A percentile compares a stretch with the other conserved stretches of the same genome.
These are phyloP conservation scores for Yarrowia keelungensis DNA, from an alignment of 805 yeast genomes.

Conservation along the genomic window DNA sequence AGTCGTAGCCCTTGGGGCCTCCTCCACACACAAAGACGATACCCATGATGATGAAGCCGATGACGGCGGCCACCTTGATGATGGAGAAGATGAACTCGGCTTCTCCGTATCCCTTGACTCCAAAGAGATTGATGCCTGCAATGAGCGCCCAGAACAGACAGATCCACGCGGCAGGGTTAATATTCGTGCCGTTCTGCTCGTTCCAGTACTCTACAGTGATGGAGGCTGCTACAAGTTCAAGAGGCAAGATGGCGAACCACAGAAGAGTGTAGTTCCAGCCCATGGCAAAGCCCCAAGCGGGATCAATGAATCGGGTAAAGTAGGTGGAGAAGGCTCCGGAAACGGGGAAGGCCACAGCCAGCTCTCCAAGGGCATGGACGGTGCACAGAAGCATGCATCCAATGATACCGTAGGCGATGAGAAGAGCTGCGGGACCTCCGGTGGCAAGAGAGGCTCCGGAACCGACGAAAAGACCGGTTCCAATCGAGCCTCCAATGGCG, in stretches of 20 bases:
- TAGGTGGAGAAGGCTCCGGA: slow-evolving; percentile 64
- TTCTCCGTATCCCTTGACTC: slow-evolving; percentile 64
- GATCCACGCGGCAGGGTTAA: slow-evolving; percentile 60
- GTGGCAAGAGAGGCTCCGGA: slow-evolving; percentile 57
- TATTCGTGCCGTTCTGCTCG: slow-evolving; percentile 62
- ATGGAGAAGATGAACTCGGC: slow-evolving; percentile 64
- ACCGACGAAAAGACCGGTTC: slow-evolving; percentile 71
- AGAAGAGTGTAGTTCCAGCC: slow-evolving; percentile 73
- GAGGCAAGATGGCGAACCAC: slow-evolving; percentile 66
- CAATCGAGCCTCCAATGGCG: slow-evolving; percentile 85
- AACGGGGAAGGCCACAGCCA: slow-evolving; percentile 68
- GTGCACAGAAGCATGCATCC: slow-evolving; percentile 71
- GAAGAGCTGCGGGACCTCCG: slow-evolving; percentile 63
- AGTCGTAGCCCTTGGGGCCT: slow-evolving; percentile 52
- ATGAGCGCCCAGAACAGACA: slow-evolving; percentile 59
- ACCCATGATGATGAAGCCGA: slow-evolving; percentile 65
- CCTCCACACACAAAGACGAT: slow-evolving; percentile 64
- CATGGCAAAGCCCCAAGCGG: slow-evolving; percentile 69
- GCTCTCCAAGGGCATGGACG: slow-evolving; percentile 71
- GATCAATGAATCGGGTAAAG: slow-evolving; percentile 65
- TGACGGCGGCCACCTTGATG: slow-evolving; percentile 62
- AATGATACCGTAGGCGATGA: slow-evolving; percentile 65
- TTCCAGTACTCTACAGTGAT: slow-evolving; percentile 62
- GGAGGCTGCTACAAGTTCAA: slow-evolving; percentile 67
- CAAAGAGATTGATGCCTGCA: slow-evolving; percentile 57